Evolutionary conservation across 2,329 filamentous ascomycete species (phyloP).

Genomic region (Cephalotrichum gorgonifer): DNA sequence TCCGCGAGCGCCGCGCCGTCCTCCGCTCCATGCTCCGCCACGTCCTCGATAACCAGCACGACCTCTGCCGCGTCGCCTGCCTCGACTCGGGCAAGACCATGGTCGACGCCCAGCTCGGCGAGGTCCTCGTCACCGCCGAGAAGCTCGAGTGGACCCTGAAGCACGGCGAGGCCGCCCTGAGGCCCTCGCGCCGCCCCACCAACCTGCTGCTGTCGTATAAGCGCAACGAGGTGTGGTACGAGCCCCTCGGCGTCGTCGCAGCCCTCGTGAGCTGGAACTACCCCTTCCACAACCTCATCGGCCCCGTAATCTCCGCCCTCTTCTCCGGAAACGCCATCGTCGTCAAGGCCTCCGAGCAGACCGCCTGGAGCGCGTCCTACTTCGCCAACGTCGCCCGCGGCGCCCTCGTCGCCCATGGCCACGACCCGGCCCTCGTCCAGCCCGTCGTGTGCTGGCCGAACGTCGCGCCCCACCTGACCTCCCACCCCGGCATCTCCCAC

Average conservation of each 20-base stretch:
- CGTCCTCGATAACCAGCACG: slow-evolving; percentile 79
- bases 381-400: slow-evolving; percentile 70
- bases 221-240: slow-evolving; percentile 79
- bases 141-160: slow-evolving; percentile 90
- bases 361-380: slow-evolving; percentile 82
- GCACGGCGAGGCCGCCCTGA: slow-evolving; percentile 76
- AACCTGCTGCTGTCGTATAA: slow-evolving; percentile 96
- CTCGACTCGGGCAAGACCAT: slow-evolving; percentile 94
- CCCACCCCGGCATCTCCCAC: slow-evolving; percentile 74
- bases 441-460: slow-evolving; percentile 80
- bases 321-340: slow-evolving; percentile 88
- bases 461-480: slow-evolving; percentile 70
- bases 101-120: slow-evolving; percentile 85
- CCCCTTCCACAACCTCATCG: slow-evolving; percentile 89
- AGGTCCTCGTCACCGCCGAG: slow-evolving; percentile 88
- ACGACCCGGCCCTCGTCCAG: slow-evolving; percentile 74
- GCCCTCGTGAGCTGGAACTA: slow-evolving; percentile 97
- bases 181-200: slow-evolving; percentile 63
- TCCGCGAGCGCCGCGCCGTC: slow-evolving; percentile 66
- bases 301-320: slow-evolving; percentile 79
- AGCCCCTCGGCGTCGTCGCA: slow-evolving; percentile 85
- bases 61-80: slow-evolving; percentile 76
- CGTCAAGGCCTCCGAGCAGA: slow-evolving; percentile 91
- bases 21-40: slow-evolving; percentile 72
- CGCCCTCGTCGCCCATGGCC: slow-evolving; percentile 72